phyloP scores from a whole-genome alignment of 2,329 filamentous ascomycete species.

The Colletotrichum ledebouriae region DNA sequence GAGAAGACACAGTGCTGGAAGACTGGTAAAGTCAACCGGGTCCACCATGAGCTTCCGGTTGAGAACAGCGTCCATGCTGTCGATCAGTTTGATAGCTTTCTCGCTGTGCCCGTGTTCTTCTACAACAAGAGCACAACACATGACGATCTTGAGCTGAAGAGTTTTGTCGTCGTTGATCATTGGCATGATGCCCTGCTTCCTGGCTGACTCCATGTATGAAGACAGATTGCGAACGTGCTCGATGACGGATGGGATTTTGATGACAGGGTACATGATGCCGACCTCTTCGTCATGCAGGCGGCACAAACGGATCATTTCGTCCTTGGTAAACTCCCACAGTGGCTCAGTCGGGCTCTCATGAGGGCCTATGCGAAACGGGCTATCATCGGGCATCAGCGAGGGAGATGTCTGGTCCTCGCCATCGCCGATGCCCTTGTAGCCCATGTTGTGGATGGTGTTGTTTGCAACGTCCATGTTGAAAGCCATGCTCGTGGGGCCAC shows the following conservation, averaged over 20 bases:
- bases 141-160: constrained; percentile 83
- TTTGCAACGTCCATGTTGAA: constrained; percentile 91
- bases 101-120: constrained; percentile 85
- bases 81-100: constrained; percentile 79
- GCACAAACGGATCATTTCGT: constrained; percentile 85
- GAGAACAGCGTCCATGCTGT: constrained; percentile 79
- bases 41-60: constrained; percentile 75
- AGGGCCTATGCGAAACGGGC: constrained; percentile 28
- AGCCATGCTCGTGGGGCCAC: constrained; percentile 86
- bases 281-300: constrained; percentile 90
- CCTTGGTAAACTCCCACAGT: constrained; percentile 81
- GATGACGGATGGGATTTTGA: constrained; percentile 80
- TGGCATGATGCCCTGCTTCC: constrained; percentile 50
- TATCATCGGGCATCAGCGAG: constrained; percentile 33
- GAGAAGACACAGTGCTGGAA: constrained; percentile 66
- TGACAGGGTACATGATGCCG: constrained; percentile 90
- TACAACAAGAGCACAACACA: constrained; percentile 82
- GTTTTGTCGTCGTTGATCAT: constrained; percentile 67
- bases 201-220: constrained; percentile 74
- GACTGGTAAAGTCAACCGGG: constrained; percentile 59
- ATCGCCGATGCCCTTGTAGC: constrained; percentile 77
- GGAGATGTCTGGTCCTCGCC: constrained; percentile 68
- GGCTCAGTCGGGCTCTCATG: constrained; percentile 68
- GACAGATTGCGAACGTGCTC: constrained; percentile 78
- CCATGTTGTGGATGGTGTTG: constrained; percentile 89